Base-by-base conservation (phyloP, 768 basidiomycete genomes). In the Leccinum incarnatum region DNA sequence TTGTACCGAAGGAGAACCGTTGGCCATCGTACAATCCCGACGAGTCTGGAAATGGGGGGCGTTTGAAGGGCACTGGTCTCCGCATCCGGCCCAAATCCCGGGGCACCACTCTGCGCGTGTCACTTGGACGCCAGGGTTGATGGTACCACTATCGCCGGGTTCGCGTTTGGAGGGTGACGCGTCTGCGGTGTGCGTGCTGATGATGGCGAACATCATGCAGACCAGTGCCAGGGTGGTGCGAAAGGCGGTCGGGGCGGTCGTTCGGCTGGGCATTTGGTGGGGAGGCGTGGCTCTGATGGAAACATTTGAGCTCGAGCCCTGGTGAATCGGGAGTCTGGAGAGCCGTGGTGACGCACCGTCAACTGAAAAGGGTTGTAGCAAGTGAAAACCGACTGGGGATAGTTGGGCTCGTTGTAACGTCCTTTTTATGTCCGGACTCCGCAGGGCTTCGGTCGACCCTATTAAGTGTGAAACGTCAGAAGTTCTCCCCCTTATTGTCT, bases 21-120 rank as follows among this genome's bases (percentile, higher is more conserved):
- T 34, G 19, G 42, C 42, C 45, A 61, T 7, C 2, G 57, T 59
- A 17, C 66, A 59, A 32, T 57, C 19, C 34, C 59, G 52, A 23
- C 53, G 56, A 12, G 55, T 67, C 57, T 64, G 53, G 42, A 64
- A 58, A 29, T 66, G 48, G 2, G 63, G 59, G 7, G 53, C 54
- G 11, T 60, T 17, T 29, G 58, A 3, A 25, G 57, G 46, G 42
- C 59, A 61, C 17, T 46, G 62, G 19, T 58, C 12, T 21, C 65
- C 56, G n/a, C 56, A 64, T 14, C 54, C 66, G 27, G 47, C 30
- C 59, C 62, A 61, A 46, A 57, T 2, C 23, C 63, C 62, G 21
- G 47, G 25, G 46, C 56, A 68, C 59, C 55, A 57, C 7, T 57
- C 30, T 27, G 56, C 46, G 19, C 34, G 36, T 29, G 15, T 6